Evolutionary conservation across 257 asterid species (phyloP), one percentile per base, ranked within the genome.

Genomic region (Przewalskia tangutica): DNA sequence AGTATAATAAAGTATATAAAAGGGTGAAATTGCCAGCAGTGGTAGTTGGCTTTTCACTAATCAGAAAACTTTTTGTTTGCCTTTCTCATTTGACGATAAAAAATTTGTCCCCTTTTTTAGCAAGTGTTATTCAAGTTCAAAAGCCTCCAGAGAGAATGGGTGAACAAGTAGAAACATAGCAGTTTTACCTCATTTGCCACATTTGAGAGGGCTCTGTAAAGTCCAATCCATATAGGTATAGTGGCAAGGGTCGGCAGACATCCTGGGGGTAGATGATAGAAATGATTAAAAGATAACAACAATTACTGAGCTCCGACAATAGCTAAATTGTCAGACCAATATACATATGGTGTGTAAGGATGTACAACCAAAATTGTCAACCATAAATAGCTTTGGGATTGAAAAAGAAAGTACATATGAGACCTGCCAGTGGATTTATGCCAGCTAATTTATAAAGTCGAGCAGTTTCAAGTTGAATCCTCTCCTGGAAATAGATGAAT

Each of bases 221-320:
- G 98, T 56, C 99, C 99, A 77, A 96, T 96, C 99, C 99, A 96
- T 87, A 96, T 92, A 1, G 99, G 99, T 76, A 96, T 96, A 38
- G 99, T 96, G 83, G 97, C 98, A 71, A 96, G 99, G 42, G 99
- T 96, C 58, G 99, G 99, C 48, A 96, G 94, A 85, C 99, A 96
- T 82, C 99, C 99, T 96, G 88, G 55, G 77, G 38, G 46, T 50
- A 50, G 79, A 73, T 6, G 42, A 73, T 73, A 73, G 44, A 73
- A 23, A 50, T 20, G 60, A 73, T 50, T 73, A 0, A 23, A 27
- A 48, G 16, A 71, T 27, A 59, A 7, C 65, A 23, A 48, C 42
- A 48, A 50, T 13, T 73, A 73, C 8, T 50, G 50, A 66, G 36
- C 42, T 63, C 42, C 0, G 42, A 27, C 42, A 55, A 40, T 66